Conservation (phyloP, 768 basidiomycete genomes). For the Pisolithus marmoratus region DNA sequence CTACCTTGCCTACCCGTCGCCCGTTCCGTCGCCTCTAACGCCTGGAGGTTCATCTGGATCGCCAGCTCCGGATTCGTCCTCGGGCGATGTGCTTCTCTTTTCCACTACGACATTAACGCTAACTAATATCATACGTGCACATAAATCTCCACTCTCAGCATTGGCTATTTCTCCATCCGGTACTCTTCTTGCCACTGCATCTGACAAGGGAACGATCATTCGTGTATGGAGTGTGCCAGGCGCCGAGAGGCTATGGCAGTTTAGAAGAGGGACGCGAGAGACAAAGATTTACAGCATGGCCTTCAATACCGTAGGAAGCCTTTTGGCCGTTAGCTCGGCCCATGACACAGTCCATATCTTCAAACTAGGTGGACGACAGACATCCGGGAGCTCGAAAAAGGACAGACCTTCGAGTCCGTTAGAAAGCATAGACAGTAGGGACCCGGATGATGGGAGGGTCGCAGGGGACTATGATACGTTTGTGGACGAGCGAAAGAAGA, state of each 20-base stretch:
- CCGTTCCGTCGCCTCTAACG: slow-evolving; percentile 76
- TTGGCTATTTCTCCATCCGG: slow-evolving; percentile 83
- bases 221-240: slow-evolving; percentile 89
- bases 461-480: slow-evolving; percentile 86
- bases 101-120: slow-evolving; percentile 88
- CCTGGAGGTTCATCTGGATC: slow-evolving; percentile 40
- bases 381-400: slow-evolving; percentile 17
- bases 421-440: slow-evolving; percentile 59
- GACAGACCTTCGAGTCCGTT: slow-evolving; percentile 49
- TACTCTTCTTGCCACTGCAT: slow-evolving; percentile 87
- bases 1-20: slow-evolving; percentile 94
- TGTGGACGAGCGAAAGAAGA: slow-evolving; percentile 68
- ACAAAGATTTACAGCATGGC: slow-evolving; percentile 79
- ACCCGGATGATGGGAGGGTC: slow-evolving; percentile 46
- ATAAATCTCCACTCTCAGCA: slow-evolving; percentile 88
- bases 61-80: slow-evolving; percentile 36
- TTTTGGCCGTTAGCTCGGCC: slow-evolving; percentile 88
- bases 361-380: slow-evolving; percentile 56
- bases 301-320: slow-evolving; percentile 76
- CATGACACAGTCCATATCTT: slow-evolving; percentile 97
- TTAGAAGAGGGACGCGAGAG: slow-evolving; percentile 84
- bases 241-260: slow-evolving; percentile 93
- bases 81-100: slow-evolving; percentile 91
- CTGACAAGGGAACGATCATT: slow-evolving; percentile 95
- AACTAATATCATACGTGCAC: slow-evolving; percentile 94